Conservation (phyloP, 495 filamentous ascomycete genomes). For the Penicillium steckii region DNA sequence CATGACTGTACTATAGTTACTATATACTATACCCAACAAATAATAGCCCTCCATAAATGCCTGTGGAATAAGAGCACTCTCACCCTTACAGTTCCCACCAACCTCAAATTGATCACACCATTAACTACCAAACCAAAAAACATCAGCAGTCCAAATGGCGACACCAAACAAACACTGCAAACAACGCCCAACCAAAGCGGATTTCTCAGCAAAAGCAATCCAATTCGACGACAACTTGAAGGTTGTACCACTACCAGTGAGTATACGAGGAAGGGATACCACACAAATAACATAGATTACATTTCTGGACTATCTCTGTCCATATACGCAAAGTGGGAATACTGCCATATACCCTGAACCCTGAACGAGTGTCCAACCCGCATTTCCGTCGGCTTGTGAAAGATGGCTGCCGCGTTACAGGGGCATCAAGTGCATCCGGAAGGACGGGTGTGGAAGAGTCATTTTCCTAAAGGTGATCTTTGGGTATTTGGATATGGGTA, state of each 20-base stretch:
- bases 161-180: conserved; percentile 23
- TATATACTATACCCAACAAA: too few species aligned
- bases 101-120: too few species aligned
- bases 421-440: conserved; percentile 28
- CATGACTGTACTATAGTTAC: too few species aligned
- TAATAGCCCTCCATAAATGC: too few species aligned
- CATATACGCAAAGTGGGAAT: too few species aligned
- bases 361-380: background rate
- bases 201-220: conserved; percentile 10
- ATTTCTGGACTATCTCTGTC: too few species aligned
- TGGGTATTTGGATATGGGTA: conserved; percentile 95
- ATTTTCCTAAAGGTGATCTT: conserved; percentile 59
- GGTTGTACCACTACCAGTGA: too few species aligned
- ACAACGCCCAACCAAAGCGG: conserved; percentile 1
- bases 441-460: conserved; percentile 41
- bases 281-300: conserved; percentile 3
- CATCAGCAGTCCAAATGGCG: background rate
- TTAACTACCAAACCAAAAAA: background rate
- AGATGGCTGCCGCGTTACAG: conserved; percentile 25
- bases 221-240: background rate
- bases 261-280: conserved; percentile 2
- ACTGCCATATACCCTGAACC: background rate
- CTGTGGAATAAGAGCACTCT: too few species aligned
- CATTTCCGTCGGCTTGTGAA: background rate
- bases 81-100: too few species aligned